Base-by-base conservation (phyloP, 2,329 filamentous ascomycete genomes). In the Apiospora malaysiana region DNA sequence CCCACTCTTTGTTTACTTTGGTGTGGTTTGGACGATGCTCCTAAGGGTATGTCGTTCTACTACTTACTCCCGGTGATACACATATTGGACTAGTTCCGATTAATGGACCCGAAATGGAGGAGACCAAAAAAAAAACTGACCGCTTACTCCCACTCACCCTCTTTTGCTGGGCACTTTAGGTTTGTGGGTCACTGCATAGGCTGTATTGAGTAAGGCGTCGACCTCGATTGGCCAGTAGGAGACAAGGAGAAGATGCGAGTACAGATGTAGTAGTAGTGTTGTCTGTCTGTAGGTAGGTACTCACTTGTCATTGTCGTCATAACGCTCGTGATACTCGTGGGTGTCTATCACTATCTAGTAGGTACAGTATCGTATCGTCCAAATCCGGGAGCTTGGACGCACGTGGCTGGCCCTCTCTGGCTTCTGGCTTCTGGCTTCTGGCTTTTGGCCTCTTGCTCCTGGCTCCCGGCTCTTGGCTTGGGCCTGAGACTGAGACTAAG, bases 151-250 rank as follows among this genome's bases (percentile, higher is more conserved):
- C n/a, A 25, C 47, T 51, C 49, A 9, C 49, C 32, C 21, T 63
- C 56, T n/a, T 40, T n/a, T 21, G 56, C 56, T 40, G 32, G 56
- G 56, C 56, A 23, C 56, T 40, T 63, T 63, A 40, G 56, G 56
- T 63, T 63, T 63, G 56, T 63, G 56, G 56, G 56, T 63, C 56
- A 4, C 56, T 63, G 32, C 56, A 63, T 40, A 63, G 56, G 56
- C 56, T 63, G 32, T 32, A n/a, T 63, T 40, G 32, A 40, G 56
- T 63, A 63, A 63, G 56, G 56, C 27, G 32, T 18, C 27, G 32
- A 18, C 16, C 27, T 59, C 27, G 27, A 59, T 59, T 59, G 51
- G 51, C 27, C 51, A 59, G 51, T 59, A 37, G 27, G 18, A 37
- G 27, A 9, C 8, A n/a, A 59, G 49, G 21, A 59, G 51, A 27